Evolutionary conservation across 139 green algal species (phyloP), one percentile per base, ranked within the genome.

Genomic region (Trebouxia sp.): DNA sequence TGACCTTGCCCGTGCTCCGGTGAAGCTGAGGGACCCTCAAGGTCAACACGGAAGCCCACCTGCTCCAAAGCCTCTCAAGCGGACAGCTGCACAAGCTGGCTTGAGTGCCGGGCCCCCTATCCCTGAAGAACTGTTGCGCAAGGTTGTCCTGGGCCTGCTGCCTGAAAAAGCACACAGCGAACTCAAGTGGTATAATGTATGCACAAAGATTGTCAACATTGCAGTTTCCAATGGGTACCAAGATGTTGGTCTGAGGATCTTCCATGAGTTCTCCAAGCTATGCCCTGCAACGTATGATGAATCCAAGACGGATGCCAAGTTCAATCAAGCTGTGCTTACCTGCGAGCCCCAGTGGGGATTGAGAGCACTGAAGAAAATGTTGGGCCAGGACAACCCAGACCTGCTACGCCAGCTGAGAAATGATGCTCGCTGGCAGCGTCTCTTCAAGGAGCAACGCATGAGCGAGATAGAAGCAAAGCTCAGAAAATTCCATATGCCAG

Each of bases 181-280:
- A 70, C 58, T 70, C 58, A 43, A 70, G 58, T 70, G 58, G 3
- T n/a, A 70, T 70, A 43, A 70, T 70, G 58, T 70, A 70, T 70
- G 58, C 58, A 70, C 58, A 70, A 70, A 70, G 58, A 70, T 70
- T 70, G 58, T 32, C 58, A 70, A 70, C 58, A 70, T 70, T 70
- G 58, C 58, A 70, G 32, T 70, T 42, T 32, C 58, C 58, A 70
- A 70, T n/a, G 58, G 58, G 30, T 43, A 70, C 58, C 58, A 26
- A 42, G 32, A 70, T 70, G 58, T 42, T 70, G 58, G 58, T 70
- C 5, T 70, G 58, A 70, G 58, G 58, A 70, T 70, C 58, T 45
- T 70, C 3, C 58, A 70, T 70, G 58, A 42, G 51, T 62, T 62
- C 51, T 62, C 51, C 51, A 62, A 62, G 51, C 51, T 62, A 62